phyloP scores from a whole-genome alignment of 306 rosid species.

The Psophocarpus tetragonolobus region DNA sequence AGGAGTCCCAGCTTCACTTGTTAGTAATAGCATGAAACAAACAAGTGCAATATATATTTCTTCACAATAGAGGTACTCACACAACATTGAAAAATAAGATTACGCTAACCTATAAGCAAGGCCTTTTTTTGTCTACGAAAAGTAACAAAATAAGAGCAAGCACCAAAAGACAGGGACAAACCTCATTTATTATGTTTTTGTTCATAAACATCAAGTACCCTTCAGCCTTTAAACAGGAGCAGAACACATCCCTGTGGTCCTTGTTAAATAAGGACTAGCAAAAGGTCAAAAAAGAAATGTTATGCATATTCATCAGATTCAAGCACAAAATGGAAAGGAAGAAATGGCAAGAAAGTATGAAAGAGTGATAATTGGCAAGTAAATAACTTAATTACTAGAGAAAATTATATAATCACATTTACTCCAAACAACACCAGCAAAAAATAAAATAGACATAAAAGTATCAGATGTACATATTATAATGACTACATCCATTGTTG shows the following conservation, averaged over 20 bases:
- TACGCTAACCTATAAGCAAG: too few relatives aligned
- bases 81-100: too few relatives aligned
- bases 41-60: background rate
- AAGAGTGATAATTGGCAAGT: background rate
- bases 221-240: background rate
- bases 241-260: background rate
- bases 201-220: background rate
- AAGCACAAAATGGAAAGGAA: background rate
- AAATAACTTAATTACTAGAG: background rate
- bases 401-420: background rate
- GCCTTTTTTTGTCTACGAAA: too few relatives aligned
- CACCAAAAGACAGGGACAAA: background rate
- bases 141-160: too few relatives aligned
- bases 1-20: background rate
- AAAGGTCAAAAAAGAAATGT: background rate
- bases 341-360: background rate
- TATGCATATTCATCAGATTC: background rate
- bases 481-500: background rate
- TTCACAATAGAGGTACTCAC: too few relatives aligned
- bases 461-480: background rate
- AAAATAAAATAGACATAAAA: background rate
- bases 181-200: background rate
- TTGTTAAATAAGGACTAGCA: background rate
- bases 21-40: background rate
- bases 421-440: background rate